Evolutionary conservation across 2,329 filamentous ascomycete species (phyloP).

Genomic region (Fusarium sp.): DNA sequence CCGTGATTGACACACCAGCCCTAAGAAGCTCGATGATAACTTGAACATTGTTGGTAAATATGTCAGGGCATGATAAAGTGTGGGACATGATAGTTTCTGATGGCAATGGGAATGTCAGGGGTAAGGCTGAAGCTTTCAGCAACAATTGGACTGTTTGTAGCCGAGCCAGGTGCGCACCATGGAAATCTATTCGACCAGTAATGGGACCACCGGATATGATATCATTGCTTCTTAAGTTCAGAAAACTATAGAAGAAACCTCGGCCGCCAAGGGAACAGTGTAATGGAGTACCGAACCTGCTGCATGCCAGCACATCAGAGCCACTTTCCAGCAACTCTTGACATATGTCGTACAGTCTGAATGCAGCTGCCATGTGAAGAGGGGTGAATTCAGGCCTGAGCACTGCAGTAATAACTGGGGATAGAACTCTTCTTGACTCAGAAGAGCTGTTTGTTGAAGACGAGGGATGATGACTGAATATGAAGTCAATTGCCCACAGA

Average conservation of each 20-base stretch:
- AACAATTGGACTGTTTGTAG: background rate
- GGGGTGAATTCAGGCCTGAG: background rate
- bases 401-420: background rate
- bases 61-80: background rate
- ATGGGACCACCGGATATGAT: background rate
- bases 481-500: background rate
- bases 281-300: background rate
- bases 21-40: background rate
- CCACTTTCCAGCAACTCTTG: background rate
- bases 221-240: background rate
- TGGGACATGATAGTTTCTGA: background rate
- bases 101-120: background rate
- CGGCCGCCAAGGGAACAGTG: background rate
- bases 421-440: background rate
- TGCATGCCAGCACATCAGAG: background rate
- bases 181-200: too few relatives aligned
- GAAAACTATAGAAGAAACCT: background rate
- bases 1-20: background rate
- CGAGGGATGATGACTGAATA: background rate
- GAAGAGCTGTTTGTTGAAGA: background rate
- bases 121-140: accelerated
- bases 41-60: background rate
- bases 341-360: background rate
- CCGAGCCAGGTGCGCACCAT: background rate
- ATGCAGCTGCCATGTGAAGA: background rate